These are phyloP conservation scores for Diaporthe vaccinii DNA, from an alignment of 2,329 filamentous ascomycete genomes.

Conservation along the genomic window DNA sequence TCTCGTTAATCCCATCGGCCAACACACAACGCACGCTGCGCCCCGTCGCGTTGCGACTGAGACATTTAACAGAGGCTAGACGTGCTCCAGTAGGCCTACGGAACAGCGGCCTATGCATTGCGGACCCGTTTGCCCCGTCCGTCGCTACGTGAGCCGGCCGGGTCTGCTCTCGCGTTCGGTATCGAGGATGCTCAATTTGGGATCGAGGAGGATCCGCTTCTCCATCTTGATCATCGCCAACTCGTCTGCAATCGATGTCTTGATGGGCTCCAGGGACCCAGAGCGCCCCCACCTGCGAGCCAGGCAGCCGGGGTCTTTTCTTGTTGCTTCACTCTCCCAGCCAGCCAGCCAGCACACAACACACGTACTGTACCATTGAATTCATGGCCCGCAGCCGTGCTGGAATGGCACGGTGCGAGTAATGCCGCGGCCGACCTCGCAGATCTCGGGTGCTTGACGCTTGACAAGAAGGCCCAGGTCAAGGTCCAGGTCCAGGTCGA, in stretches of 20 bases:
- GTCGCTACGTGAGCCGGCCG: neutral
- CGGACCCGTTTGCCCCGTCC: slow-evolving; percentile 10
- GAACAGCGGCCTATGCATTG: slow-evolving; percentile 1
- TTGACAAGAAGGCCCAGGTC: slow-evolving; percentile 14
- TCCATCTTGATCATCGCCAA: slow-evolving; percentile 31
- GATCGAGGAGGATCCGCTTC: slow-evolving; percentile 21
- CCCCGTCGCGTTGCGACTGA: slow-evolving; percentile 15
- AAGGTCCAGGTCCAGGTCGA: neutral
- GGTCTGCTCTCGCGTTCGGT: neutral
- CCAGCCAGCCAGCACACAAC: slow-evolving; percentile 10
- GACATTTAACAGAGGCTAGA: slow-evolving; percentile 23
- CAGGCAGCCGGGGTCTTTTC: slow-evolving; percentile 16
- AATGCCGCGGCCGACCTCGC: slow-evolving; percentile 31
- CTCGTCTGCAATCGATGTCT: slow-evolving; percentile 17
- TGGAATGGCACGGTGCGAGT: slow-evolving; percentile 39
- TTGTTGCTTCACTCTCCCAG: neutral
- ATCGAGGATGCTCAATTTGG: slow-evolving; percentile 19
- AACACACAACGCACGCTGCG: slow-evolving; percentile 7
- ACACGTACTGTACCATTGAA: slow-evolving; percentile 7
- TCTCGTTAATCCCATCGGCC: slow-evolving; percentile 27
- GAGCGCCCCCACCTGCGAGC: neutral
- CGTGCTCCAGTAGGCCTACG: slow-evolving; percentile 5
- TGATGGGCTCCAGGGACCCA: slow-evolving; percentile 12
- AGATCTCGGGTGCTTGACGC: slow-evolving; percentile 36
- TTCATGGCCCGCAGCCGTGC: slow-evolving; percentile 28